Conservation (phyloP, 805 yeast species). For the Debaryomyces hansenii region DNA sequence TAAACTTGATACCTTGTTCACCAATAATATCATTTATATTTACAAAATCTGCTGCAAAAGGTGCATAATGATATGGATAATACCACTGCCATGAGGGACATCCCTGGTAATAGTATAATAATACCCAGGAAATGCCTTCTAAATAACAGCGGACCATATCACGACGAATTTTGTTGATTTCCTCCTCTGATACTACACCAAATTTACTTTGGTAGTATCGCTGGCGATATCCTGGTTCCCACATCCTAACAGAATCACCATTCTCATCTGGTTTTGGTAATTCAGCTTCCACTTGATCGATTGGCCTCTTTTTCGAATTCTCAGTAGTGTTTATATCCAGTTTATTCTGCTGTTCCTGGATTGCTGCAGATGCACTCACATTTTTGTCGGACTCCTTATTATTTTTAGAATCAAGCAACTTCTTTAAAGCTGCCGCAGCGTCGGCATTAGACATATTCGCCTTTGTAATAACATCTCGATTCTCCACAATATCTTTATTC, state of each 20-base stretch:
- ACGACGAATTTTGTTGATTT: conserved; percentile 52
- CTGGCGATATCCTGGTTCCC: conserved; percentile 84
- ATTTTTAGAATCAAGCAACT: conserved; percentile 31
- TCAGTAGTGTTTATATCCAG: conserved; percentile 7
- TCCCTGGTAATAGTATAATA: conserved; percentile 92
- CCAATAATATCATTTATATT: conserved; percentile 48
- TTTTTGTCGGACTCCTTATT: conserved; percentile 21
- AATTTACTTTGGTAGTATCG: conserved; percentile 83
- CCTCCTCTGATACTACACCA: conserved; percentile 53
- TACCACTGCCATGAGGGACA: conserved; percentile 99
- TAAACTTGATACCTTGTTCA: conserved; percentile 53
- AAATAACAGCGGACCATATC: conserved; percentile 71
- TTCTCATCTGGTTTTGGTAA: conserved; percentile 37
- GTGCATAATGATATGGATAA: conserved; percentile 96
- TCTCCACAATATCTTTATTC: conserved; percentile 68
- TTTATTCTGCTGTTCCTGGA: conserved; percentile 28
- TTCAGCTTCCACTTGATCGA: conserved; percentile 19
- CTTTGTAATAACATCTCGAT: conserved; percentile 59
- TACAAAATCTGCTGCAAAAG: conserved; percentile 87
- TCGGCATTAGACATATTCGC: conserved; percentile 71
- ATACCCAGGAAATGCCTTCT: conserved; percentile 97
- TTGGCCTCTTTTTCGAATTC: conserved; percentile 14
- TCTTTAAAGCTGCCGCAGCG: conserved; percentile 61
- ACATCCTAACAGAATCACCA: conserved; percentile 59
- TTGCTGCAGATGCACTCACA: conserved; percentile 47